These are phyloP conservation scores for Oryza brachyantha DNA, from an alignment of 176 grass and related monocot species.

Conservation along the genomic window DNA sequence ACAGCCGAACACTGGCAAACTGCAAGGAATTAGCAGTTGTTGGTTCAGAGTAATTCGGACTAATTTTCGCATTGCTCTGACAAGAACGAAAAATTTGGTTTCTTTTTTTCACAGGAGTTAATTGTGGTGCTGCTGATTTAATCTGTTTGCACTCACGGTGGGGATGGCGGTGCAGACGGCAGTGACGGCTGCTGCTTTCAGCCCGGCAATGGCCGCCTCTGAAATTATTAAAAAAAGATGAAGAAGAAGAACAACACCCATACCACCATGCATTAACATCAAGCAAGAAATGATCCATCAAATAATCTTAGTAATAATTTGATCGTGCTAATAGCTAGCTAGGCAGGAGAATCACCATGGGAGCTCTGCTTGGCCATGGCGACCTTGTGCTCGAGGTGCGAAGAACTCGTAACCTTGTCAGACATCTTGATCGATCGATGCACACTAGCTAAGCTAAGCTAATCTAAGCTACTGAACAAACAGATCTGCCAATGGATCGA, in stretches of 20 bases:
- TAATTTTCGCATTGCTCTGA: neutral
- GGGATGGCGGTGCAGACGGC: neutral
- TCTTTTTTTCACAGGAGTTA: neutral
- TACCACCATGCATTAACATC: neutral
- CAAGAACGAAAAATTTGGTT: neutral
- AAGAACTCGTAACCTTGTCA: neutral
- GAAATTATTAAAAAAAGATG: no score
- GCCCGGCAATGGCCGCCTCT: neutral
- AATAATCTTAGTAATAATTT: neutral
- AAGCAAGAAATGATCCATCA: neutral
- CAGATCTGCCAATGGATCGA: neutral
- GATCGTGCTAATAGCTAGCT: neutral
- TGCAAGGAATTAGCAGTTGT: neutral
- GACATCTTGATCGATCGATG: neutral
- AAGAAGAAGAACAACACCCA: no score
- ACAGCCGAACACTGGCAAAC: conserved; percentile 5
- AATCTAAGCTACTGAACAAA: neutral
- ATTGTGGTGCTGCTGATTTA: neutral
- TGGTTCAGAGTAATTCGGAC: neutral
- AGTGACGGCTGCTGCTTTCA: neutral
- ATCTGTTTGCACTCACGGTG: neutral
- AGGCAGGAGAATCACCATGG: neutral
- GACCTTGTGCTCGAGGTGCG: neutral
- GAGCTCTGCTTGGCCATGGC: neutral
- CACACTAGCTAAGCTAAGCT: neutral